Percentiles rank a stretch among this genome's conserved stretches.
Evolutionary conservation across 805 yeast genomes (phyloP).

Genomic region (Naumovozyma castellii): DNA sequence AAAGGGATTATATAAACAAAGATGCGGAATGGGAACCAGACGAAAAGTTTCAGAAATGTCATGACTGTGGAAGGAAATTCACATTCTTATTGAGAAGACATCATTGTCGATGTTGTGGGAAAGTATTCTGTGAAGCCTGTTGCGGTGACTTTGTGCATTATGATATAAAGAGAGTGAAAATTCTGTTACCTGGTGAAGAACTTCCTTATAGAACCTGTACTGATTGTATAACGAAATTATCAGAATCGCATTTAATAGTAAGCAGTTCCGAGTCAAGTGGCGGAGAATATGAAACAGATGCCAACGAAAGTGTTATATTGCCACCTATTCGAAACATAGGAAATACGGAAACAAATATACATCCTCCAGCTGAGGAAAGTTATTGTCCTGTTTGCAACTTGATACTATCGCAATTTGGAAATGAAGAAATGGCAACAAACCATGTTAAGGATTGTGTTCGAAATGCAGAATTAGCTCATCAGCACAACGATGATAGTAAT

Average conservation of each 20-base stretch:
- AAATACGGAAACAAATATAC: too few relatives aligned
- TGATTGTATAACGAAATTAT: slow-evolving; percentile 35
- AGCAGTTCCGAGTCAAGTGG: background rate
- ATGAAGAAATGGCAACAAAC: slow-evolving; percentile 35
- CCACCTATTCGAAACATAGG: too few relatives aligned
- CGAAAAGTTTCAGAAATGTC: slow-evolving; percentile 31
- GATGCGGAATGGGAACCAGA: slow-evolving; percentile 29
- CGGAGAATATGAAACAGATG: background rate
- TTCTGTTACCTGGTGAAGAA: slow-evolving; percentile 15
- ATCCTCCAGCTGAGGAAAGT: too few relatives aligned
- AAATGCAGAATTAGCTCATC: slow-evolving; percentile 39
- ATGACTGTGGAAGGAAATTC: slow-evolving; percentile 38
- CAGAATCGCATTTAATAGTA: slow-evolving; percentile 1
- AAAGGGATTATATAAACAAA: slow-evolving; percentile 2
- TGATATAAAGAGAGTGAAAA: slow-evolving; percentile 19
- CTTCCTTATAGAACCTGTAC: slow-evolving; percentile 52
- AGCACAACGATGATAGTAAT: slow-evolving; percentile 17
- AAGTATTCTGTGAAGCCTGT: slow-evolving; percentile 45
- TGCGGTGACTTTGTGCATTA: slow-evolving; percentile 21
- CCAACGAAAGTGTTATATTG: too few relatives aligned
- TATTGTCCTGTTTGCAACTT: slow-evolving; percentile 36
- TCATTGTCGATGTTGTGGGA: slow-evolving; percentile 63
- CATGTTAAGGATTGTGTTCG: slow-evolving; percentile 67
- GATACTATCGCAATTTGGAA: slow-evolving; percentile 9
- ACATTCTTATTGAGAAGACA: slow-evolving; percentile 49